A percentile compares a stretch with the other conserved stretches of the same genome.
These are phyloP conservation scores for Amanita phalloides DNA, from an alignment of 768 basidiomycete genomes.

Conservation along the genomic window DNA sequence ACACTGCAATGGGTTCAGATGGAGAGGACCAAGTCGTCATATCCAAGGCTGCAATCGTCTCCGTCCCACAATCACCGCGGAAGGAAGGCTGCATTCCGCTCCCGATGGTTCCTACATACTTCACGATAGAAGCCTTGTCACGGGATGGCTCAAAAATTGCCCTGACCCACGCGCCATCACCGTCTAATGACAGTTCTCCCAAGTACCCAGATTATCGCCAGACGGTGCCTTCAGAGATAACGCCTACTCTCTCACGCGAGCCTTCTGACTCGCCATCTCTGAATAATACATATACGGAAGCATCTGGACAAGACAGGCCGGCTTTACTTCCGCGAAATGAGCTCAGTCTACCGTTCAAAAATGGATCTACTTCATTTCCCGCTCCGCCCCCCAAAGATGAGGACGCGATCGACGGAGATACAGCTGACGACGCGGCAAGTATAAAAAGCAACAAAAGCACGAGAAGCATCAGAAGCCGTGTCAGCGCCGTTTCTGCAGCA, in stretches of 20 bases:
- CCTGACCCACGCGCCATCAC: slow-evolving; percentile 1
- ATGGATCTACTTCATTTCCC: neutral
- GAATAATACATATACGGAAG: too few relatives aligned
- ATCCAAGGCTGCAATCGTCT: slow-evolving; percentile 34
- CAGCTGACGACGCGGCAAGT: slow-evolving; percentile 27
- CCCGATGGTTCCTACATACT: slow-evolving; percentile 10
- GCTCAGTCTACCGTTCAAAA: neutral
- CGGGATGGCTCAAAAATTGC: slow-evolving; percentile 1
- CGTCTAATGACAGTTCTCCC: neutral
- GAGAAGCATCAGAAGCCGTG: slow-evolving; percentile 23
- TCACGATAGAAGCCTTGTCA: slow-evolving; percentile 5
- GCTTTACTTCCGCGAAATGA: neutral
- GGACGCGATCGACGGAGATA: slow-evolving; percentile 9
- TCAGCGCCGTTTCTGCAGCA: slow-evolving; percentile 49
- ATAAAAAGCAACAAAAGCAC: slow-evolving; percentile 23
- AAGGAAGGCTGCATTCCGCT: slow-evolving; percentile 5
- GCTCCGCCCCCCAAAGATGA: neutral
- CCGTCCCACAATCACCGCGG: slow-evolving; percentile 21
- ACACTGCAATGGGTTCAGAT: slow-evolving; percentile 22
- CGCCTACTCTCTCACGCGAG: neutral
- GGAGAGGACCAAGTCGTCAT: slow-evolving; percentile 30
- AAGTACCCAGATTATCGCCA: slow-evolving; percentile 3
- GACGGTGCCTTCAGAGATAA: slow-evolving; percentile 1
- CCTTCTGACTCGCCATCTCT: neutral
- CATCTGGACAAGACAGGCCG: neutral